phyloP scores from a whole-genome alignment of 2,329 filamentous ascomycete species.

The Huntiella moniliformis region DNA sequence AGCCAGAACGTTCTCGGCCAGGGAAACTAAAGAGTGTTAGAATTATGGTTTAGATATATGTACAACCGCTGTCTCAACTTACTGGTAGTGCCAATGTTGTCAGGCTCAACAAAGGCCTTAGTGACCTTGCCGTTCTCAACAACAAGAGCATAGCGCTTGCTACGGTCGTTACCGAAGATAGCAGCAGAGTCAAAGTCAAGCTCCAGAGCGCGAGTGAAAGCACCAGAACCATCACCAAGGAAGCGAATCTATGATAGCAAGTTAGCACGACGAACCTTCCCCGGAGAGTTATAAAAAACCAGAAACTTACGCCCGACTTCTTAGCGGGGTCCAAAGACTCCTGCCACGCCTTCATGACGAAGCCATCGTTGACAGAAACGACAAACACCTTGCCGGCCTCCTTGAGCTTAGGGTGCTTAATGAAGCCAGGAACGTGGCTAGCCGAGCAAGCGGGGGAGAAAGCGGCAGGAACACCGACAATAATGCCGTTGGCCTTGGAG shows the following conservation, averaged over 20 bases:
- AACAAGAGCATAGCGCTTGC: constrained; percentile 75
- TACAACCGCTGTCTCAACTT: constrained; percentile 17
- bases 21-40: constrained; percentile 22
- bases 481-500: constrained; percentile 35
- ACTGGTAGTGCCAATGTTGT: constrained; percentile 71
- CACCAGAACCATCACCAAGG: constrained; percentile 60
- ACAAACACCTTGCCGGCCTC: constrained; percentile 73
- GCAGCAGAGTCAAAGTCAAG: constrained; percentile 61
- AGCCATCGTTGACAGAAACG: constrained; percentile 82
- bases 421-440: constrained; percentile 68
- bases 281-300: not conserved
- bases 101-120: constrained; percentile 65
- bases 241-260: constrained; percentile 55
- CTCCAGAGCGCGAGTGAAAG: constrained; percentile 70
- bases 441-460: constrained; percentile 43
- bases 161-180: constrained; percentile 65
- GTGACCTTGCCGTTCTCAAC: constrained; percentile 73
- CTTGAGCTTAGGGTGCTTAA: constrained; percentile 60
- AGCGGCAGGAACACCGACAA: constrained; percentile 70
- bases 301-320: constrained; percentile 52
- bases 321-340: constrained; percentile 56
- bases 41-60: too few relatives aligned
- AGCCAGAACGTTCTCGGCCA: constrained; percentile 32
- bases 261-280: too few relatives aligned
- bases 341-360: constrained; percentile 87